A percentile compares a stretch with the other conserved stretches of the same genome.
Conservation (phyloP, 2,329 filamentous ascomycete species). For the Emmonsiellopsis sp. region DNA sequence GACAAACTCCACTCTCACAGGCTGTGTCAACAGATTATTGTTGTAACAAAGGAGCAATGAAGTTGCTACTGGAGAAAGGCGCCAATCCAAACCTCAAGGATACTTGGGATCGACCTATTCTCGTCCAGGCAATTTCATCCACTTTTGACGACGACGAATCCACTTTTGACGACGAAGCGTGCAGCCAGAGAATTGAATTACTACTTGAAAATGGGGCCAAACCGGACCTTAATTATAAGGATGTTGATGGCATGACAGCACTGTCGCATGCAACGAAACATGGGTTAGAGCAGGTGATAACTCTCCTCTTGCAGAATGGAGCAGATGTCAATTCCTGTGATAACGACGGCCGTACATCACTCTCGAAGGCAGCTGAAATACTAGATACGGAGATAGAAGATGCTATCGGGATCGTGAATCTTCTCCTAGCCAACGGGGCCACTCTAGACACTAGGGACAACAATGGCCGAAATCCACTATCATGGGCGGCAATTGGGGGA, state of each 20-base stretch:
- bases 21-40: background rate
- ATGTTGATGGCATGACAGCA: background rate
- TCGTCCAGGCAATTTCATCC: no score
- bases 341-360: background rate
- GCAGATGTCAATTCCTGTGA: background rate
- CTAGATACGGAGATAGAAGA: no score
- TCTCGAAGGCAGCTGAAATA: background rate
- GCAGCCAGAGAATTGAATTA: no score
- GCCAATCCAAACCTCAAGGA: background rate
- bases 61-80: background rate
- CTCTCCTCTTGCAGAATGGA: background rate
- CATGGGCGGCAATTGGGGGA: background rate
- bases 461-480: background rate
- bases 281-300: background rate
- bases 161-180: no score
- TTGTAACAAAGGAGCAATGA: background rate
- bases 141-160: no score
- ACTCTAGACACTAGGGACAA: background rate
- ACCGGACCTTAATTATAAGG: background rate
- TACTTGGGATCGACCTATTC: background rate
- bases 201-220: no score
- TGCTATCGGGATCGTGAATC: background rate
- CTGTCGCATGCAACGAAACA: background rate
- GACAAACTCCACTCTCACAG: conserved; percentile 3
- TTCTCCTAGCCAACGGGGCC: background rate